These are phyloP conservation scores for Trichoderma sp. DNA, from an alignment of 2,329 filamentous ascomycete genomes.

Conservation along the genomic window DNA sequence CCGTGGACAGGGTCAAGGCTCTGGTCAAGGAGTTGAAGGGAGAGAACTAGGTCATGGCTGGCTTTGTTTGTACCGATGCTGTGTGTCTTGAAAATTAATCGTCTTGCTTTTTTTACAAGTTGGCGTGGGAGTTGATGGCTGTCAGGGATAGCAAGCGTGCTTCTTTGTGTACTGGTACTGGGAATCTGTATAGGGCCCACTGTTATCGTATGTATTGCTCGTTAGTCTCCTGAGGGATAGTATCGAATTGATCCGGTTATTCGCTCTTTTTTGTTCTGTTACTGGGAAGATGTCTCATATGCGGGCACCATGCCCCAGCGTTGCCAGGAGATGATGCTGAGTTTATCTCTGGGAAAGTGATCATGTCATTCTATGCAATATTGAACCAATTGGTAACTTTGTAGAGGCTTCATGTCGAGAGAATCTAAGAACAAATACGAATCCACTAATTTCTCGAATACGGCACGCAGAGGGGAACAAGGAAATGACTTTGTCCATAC, in stretches of 20 bases:
- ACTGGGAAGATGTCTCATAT: not conserved
- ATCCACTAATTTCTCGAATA: not conserved
- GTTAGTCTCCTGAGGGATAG: constrained; percentile 14
- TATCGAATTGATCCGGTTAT: constrained; percentile 1
- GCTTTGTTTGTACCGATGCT: not conserved
- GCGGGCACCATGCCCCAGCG: not conserved
- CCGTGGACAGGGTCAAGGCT: constrained; percentile 73
- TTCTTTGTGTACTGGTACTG: constrained; percentile 18
- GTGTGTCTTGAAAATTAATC: not conserved
- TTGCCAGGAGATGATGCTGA: not conserved
- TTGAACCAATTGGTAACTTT: not conserved
- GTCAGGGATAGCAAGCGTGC: constrained; percentile 23
- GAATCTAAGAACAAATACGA: not conserved
- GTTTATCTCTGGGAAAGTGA: not conserved
- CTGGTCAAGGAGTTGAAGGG: constrained; percentile 56
- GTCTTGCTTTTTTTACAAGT: not conserved
- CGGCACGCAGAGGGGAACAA: not conserved
- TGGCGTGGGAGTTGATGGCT: constrained; percentile 22
- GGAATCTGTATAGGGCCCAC: constrained; percentile 19
- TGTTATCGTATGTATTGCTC: constrained; percentile 17
- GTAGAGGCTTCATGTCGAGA: not conserved
- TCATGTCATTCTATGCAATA: not conserved
- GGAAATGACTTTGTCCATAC: not conserved
- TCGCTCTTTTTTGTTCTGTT: not conserved
- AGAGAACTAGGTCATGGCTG: constrained; percentile 17